phyloP scores from a whole-genome alignment of 2,329 filamentous ascomycete species.

The Orbilia brochopaga region DNA sequence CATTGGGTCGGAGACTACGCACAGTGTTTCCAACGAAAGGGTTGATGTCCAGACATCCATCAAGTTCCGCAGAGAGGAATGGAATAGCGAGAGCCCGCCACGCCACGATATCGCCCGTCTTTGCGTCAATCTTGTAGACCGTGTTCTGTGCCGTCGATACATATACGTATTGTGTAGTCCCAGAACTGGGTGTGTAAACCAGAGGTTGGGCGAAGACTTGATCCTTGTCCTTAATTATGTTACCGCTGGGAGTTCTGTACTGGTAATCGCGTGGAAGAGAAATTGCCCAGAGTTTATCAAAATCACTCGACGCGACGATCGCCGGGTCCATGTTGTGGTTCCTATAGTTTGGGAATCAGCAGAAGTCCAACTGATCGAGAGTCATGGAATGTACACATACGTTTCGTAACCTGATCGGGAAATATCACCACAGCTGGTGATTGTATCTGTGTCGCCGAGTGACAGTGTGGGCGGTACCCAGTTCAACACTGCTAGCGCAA shows the following conservation, averaged over 20 bases:
- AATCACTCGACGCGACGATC: conserved; percentile 64
- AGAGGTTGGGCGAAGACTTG: conserved; percentile 64
- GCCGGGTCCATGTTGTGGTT: conserved; percentile 71
- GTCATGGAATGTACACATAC: conserved; percentile 17
- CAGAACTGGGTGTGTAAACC: conserved; percentile 62
- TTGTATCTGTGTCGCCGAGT: conserved; percentile 62
- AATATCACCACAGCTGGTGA: conserved; percentile 68
- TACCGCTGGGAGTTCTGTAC: conserved; percentile 36
- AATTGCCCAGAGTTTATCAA: conserved; percentile 65
- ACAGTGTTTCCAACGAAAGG: conserved; percentile 61
- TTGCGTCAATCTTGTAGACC: conserved; percentile 65
- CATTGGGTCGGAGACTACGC: conserved; percentile 5
- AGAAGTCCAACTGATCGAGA: background rate
- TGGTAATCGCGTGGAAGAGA: conserved; percentile 63
- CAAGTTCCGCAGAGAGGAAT: conserved; percentile 61
- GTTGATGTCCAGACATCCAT: conserved; percentile 62
- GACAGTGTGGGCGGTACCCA: conserved; percentile 33
- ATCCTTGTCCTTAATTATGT: conserved; percentile 58
- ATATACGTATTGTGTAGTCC: conserved; percentile 64
- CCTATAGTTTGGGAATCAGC: conserved; percentile 49
- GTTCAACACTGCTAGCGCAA: conserved; percentile 26
- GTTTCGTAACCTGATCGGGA: conserved; percentile 63
- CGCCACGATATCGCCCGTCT: conserved; percentile 63
- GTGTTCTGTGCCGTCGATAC: conserved; percentile 67
- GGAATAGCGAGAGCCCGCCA: conserved; percentile 62